Percentiles rank a stretch among this genome's conserved stretches.
Conservation (phyloP, 495 filamentous ascomycete species). For the Lasiosphaeria miniovina region DNA sequence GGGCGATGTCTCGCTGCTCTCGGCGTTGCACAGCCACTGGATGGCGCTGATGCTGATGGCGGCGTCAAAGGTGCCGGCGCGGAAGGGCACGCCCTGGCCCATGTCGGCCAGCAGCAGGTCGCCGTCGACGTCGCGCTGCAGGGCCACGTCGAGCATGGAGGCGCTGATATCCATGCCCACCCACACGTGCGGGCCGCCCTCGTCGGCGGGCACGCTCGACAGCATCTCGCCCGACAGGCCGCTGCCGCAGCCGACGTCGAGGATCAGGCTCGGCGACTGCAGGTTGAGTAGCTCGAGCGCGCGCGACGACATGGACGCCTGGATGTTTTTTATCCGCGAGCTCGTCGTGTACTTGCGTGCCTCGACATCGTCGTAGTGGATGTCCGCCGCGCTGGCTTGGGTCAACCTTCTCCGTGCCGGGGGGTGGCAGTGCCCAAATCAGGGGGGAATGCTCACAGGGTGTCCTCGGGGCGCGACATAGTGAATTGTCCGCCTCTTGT, state of each 20-base stretch:
- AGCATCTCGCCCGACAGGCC: constrained; percentile 94
- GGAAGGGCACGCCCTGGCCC: constrained; percentile 92
- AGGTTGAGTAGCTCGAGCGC: constrained; percentile 88
- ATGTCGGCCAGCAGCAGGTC: constrained; percentile 91
- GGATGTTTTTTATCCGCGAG: constrained; percentile 91
- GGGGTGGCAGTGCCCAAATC: background rate
- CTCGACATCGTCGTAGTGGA: constrained; percentile 94
- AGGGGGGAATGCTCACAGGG: constrained; percentile 56
- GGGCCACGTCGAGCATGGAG: constrained; percentile 86
- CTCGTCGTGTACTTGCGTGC: constrained; percentile 96
- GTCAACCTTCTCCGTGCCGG: constrained; percentile 13
- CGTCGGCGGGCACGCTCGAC: constrained; percentile 57
- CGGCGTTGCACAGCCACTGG: constrained; percentile 97
- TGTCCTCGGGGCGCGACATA: constrained; percentile 97
- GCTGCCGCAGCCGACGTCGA: constrained; percentile 93
- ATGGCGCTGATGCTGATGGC: constrained; percentile 92
- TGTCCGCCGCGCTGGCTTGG: constrained; percentile 72
- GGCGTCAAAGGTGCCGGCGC: constrained; percentile 88
- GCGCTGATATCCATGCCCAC: constrained; percentile 92
- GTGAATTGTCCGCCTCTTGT: constrained; percentile 22
- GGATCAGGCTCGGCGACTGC: constrained; percentile 74
- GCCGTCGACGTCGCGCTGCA: constrained; percentile 88
- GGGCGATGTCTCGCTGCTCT: constrained; percentile 75
- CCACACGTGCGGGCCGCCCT: constrained; percentile 88
- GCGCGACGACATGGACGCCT: constrained; percentile 88